Evolutionary conservation across 225 moss, liverwort and hornwort species (phyloP).

Genomic region (Polytrichum commune): DNA sequence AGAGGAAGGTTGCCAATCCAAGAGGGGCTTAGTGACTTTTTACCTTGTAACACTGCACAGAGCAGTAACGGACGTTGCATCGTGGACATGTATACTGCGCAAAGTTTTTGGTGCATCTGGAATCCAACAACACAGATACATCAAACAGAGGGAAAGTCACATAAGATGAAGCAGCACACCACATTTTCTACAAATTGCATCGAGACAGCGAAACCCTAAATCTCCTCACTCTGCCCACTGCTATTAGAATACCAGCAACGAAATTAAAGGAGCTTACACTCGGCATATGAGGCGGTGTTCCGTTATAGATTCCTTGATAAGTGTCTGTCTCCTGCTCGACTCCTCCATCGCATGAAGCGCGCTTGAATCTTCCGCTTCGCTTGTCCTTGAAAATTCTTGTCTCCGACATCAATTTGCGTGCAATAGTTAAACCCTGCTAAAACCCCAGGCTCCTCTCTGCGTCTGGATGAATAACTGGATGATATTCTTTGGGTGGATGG

Average conservation of each 20-base stretch:
- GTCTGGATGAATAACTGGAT: too few relatives aligned
- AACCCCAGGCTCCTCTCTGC: too few relatives aligned
- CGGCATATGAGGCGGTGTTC: constrained; percentile 60
- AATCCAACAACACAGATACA: constrained; percentile 6
- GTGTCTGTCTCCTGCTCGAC: constrained; percentile 8
- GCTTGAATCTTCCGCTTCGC: too few relatives aligned
- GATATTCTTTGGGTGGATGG: too few relatives aligned
- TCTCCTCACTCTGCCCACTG: background rate
- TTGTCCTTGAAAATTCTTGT: too few relatives aligned
- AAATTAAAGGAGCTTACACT: constrained; percentile 44
- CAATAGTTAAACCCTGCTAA: too few relatives aligned
- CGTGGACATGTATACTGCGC: constrained; percentile 92
- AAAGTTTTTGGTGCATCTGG: constrained; percentile 86
- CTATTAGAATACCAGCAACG: background rate
- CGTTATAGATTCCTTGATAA: constrained; percentile 16
- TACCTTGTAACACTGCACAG: constrained; percentile 94
- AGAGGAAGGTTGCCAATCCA: too few relatives aligned
- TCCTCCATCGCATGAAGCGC: constrained; percentile 14
- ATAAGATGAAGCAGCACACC: background rate
- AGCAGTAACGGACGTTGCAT: constrained; percentile 92
- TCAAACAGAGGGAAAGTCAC: background rate
- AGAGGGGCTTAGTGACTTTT: too few relatives aligned
- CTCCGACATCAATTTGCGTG: too few relatives aligned
- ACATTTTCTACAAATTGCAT: background rate
- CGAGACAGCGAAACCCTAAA: background rate